Percentiles rank a stretch among this genome's conserved stretches.
These are phyloP conservation scores for Salix arbutifolia DNA, from an alignment of 345 rosid species.

Conservation along the genomic window DNA sequence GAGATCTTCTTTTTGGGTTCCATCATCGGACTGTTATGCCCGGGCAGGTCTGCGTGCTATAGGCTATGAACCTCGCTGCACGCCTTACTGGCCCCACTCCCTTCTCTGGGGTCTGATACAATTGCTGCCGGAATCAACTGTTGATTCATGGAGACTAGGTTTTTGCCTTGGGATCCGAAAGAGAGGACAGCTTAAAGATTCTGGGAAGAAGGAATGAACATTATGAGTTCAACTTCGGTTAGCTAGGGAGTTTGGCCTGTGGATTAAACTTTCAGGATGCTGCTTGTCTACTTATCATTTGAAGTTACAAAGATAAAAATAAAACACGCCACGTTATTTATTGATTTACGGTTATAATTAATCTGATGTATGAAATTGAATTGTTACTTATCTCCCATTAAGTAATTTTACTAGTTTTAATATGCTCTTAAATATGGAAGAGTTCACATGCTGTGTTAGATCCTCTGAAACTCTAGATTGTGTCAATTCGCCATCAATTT, in stretches of 20 bases:
- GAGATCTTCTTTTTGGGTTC: conserved; percentile 68
- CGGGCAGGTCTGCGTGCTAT: conserved; percentile 56
- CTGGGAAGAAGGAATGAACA: conserved; percentile 53
- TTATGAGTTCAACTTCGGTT: neutral
- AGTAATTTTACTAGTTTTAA: too few species aligned
- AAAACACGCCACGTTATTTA: too few species aligned
- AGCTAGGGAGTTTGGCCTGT: neutral
- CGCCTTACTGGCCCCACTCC: conserved; percentile 81
- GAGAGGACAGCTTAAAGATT: conserved; percentile 66
- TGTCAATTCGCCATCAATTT: neutral
- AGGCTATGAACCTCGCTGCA: conserved; percentile 70
- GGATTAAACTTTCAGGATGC: neutral
- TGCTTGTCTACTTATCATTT: neutral
- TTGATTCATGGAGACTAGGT: conserved; percentile 49
- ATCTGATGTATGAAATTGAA: too few species aligned
- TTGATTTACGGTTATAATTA: too few species aligned
- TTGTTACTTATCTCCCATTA: too few species aligned
- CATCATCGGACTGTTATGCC: conserved; percentile 67
- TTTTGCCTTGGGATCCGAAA: conserved; percentile 54
- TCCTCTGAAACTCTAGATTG: conserved; percentile 12
- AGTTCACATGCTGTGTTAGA: conserved; percentile 11
- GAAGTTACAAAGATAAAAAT: too few species aligned
- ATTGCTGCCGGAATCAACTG: conserved; percentile 43
- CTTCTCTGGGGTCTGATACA: conserved; percentile 49
- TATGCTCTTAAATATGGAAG: neutral